Evolutionary conservation across 192 early-diverging fungal genomes (phyloP).

Genomic region (Dispira simplex): DNA sequence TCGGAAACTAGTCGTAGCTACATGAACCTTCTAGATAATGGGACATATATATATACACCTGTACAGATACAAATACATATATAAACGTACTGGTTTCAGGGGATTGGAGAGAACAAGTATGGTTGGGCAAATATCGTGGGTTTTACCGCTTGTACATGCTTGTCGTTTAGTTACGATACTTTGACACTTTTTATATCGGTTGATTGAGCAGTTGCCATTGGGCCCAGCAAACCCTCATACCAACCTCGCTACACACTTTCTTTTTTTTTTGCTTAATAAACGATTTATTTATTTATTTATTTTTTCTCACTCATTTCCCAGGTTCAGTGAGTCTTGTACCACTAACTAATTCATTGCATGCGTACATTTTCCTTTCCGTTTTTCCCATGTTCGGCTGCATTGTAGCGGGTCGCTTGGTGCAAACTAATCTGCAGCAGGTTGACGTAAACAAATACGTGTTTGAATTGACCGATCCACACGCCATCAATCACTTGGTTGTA

Average conservation of each 20-base stretch:
- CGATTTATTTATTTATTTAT: not conserved
- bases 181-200: not conserved
- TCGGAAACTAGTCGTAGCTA: too few relatives aligned
- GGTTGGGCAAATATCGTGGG: too few relatives aligned
- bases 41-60: too few relatives aligned
- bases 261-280: not conserved
- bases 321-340: not conserved
- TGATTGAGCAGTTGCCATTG: not conserved
- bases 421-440: conserved; percentile 83
- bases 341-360: not conserved
- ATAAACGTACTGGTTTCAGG: too few relatives aligned
- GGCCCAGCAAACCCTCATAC: not conserved
- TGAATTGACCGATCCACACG: conserved; percentile 67
- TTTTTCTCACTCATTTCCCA: not conserved
- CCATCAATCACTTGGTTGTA: conserved; percentile 90
- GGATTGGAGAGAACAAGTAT: too few relatives aligned
- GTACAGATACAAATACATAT: too few relatives aligned
- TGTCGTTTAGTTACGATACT: too few relatives aligned
- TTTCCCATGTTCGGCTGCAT: conserved; percentile 81
- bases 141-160: too few relatives aligned
- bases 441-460: conserved; percentile 81
- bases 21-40: too few relatives aligned
- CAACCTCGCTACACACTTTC: not conserved
- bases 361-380: not conserved
- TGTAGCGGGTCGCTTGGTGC: conserved; percentile 79